phyloP scores from a whole-genome alignment of 805 yeast species.

The Saturnispora saitoi region DNA sequence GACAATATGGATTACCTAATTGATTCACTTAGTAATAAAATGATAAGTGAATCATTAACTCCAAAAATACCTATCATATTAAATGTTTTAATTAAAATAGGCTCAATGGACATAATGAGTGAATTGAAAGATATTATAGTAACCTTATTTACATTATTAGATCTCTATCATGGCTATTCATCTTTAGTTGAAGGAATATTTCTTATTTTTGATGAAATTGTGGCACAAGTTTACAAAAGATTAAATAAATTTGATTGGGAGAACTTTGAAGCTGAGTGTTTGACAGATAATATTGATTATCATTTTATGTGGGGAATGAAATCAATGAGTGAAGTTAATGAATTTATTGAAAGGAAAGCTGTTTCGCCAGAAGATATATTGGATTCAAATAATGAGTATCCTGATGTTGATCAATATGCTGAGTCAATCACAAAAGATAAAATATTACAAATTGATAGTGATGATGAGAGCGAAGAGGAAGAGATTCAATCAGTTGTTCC shows the following conservation, averaged over 20 bases:
- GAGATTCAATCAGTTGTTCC: constrained; percentile 25
- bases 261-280: constrained; percentile 12
- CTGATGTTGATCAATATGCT: constrained; percentile 12
- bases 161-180: constrained; percentile 77
- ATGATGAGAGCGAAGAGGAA: constrained; percentile 32
- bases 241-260: constrained; percentile 24
- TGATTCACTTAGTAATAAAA: constrained; percentile 63
- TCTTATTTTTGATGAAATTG: constrained; percentile 54
- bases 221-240: constrained; percentile 39
- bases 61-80: constrained; percentile 68
- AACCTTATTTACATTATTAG: constrained; percentile 68
- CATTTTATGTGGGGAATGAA: constrained; percentile 57
- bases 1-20: constrained; percentile 74
- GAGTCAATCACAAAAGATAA: constrained; percentile 18
- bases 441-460: constrained; percentile 25
- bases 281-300: constrained; percentile 21
- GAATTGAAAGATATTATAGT: constrained; percentile 62
- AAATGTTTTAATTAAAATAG: constrained; percentile 57
- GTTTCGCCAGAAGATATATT: constrained; percentile 19
- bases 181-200: constrained; percentile 67
- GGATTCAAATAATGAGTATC: constrained; percentile 3
- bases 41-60: constrained; percentile 63
- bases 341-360: constrained; percentile 33
- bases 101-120: constrained; percentile 56
- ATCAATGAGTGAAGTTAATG: constrained; percentile 35